Evolutionary conservation across 1,139 yeast species (phyloP).

Genomic region (Pichia sp.): DNA sequence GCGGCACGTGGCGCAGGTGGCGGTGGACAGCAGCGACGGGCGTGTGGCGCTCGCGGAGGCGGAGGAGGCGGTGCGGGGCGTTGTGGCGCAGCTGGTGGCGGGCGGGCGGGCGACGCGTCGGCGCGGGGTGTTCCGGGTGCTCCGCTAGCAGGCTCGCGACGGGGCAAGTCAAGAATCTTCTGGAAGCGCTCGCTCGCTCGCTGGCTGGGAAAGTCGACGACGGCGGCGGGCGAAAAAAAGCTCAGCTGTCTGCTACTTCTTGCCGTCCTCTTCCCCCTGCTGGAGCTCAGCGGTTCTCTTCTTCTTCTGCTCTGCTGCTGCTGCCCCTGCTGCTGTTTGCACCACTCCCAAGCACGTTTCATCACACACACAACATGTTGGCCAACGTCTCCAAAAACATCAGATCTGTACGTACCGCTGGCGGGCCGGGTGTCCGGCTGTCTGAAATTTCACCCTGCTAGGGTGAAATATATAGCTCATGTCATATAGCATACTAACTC

Average conservation of each 20-base stretch:
- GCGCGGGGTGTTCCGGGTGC: background rate
- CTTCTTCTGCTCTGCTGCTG: no score
- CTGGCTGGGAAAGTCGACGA: constrained; percentile 1
- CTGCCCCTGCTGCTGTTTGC: background rate
- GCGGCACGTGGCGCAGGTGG: constrained; percentile 2
- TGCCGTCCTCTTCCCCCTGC: background rate
- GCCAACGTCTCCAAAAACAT: constrained; percentile 32
- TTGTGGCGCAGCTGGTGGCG: background rate
- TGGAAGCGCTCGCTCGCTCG: background rate
- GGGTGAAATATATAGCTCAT: constrained; percentile 5
- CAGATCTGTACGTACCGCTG: constrained; percentile 27
- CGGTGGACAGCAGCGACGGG: background rate
- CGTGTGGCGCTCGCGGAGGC: constrained; percentile 1
- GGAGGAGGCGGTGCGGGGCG: background rate
- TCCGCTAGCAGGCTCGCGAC: background rate
- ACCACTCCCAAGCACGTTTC: background rate
- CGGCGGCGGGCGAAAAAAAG: background rate
- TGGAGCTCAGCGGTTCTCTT: background rate
- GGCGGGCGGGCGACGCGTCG: constrained; percentile 1
- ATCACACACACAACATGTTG: constrained; percentile 22
- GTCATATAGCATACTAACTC: constrained; percentile 10
- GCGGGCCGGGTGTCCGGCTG: background rate
- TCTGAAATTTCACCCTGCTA: no score
- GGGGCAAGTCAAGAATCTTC: background rate
- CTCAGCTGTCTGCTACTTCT: background rate